Evolutionary conservation across 305 asterid genomes (phyloP).

Genomic region (Fraxinus sp.): DNA sequence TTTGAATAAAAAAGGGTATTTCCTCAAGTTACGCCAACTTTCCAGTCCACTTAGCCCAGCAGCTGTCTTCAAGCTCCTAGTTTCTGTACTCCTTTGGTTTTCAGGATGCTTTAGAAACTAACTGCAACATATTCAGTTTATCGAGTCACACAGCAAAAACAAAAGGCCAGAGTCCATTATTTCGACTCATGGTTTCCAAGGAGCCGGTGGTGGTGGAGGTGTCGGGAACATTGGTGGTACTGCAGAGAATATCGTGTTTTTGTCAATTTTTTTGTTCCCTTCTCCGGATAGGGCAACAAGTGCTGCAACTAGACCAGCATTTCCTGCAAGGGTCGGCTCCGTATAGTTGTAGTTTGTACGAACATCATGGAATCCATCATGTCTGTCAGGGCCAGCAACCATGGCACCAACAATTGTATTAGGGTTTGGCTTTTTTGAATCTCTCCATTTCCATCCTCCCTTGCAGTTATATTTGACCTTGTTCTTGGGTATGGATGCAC

Average conservation of each 20-base stretch:
- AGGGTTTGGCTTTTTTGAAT: conserved; percentile 72
- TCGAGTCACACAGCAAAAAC: conserved; percentile 29
- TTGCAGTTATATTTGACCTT: conserved; percentile 69
- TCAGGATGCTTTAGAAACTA: not conserved
- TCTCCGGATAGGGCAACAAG: conserved; percentile 90
- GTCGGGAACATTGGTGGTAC: conserved; percentile 97
- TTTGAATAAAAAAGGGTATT: not conserved
- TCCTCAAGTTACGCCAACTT: not conserved
- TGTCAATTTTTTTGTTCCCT: conserved; percentile 48
- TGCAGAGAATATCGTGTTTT: conserved; percentile 89
- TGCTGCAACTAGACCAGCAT: conserved; percentile 95
- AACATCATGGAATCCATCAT: conserved; percentile 77
- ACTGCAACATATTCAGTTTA: conserved; percentile 19
- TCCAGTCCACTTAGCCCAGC: not conserved
- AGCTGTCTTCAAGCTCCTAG: conserved; percentile 1
- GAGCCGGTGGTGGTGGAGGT: conserved; percentile 98
- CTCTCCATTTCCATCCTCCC: conserved; percentile 96
- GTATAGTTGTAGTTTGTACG: conserved; percentile 85
- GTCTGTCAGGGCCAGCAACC: conserved; percentile 98
- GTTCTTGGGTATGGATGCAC: conserved; percentile 91
- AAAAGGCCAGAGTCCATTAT: not conserved
- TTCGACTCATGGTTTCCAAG: conserved; percentile 80
- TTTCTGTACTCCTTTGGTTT: not conserved
- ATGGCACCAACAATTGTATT: conserved; percentile 75
- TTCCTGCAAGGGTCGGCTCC: conserved; percentile 92